Evolutionary conservation across 2,329 filamentous ascomycete species (phyloP).

Genomic region (Colletotrichum spaethianum): DNA sequence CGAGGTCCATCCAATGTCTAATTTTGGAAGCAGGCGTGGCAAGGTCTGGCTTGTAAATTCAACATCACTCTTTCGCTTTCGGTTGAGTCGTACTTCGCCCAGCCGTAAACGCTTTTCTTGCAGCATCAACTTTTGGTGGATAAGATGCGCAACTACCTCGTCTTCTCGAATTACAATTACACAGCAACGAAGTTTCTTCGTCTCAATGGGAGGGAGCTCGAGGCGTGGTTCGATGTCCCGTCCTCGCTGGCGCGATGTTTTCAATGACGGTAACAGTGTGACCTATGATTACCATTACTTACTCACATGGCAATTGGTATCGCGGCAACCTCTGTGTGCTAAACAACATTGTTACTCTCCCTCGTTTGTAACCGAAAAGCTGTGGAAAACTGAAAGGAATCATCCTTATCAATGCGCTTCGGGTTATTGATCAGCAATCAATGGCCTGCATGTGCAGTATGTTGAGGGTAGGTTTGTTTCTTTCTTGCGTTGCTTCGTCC

Average conservation of each 20-base stretch:
- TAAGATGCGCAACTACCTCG: too few relatives aligned
- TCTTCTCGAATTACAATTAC: not conserved
- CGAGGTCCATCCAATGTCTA: too few relatives aligned
- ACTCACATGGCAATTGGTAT: not conserved
- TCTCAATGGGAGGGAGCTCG: not conserved
- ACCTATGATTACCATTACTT: not conserved
- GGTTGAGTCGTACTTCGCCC: not conserved
- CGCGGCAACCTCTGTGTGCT: not conserved
- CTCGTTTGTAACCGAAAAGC: not conserved
- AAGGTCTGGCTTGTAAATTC: not conserved
- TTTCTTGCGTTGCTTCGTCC: not conserved
- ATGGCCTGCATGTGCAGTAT: not conserved
- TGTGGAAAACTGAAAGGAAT: too few relatives aligned
- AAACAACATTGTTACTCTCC: not conserved
- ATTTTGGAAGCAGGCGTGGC: not conserved
- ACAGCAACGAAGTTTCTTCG: not conserved
- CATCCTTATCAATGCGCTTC: not conserved
- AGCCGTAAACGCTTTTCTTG: too few relatives aligned
- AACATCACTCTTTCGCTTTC: not conserved
- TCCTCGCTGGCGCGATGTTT: not conserved
- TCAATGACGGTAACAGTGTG: not conserved
- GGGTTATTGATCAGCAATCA: too few relatives aligned
- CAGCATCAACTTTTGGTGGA: too few relatives aligned
- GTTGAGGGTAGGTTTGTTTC: not conserved
- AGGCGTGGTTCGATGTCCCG: not conserved